Conservation (phyloP, 2,329 filamentous ascomycete genomes). For the Neurospora sp. region DNA sequence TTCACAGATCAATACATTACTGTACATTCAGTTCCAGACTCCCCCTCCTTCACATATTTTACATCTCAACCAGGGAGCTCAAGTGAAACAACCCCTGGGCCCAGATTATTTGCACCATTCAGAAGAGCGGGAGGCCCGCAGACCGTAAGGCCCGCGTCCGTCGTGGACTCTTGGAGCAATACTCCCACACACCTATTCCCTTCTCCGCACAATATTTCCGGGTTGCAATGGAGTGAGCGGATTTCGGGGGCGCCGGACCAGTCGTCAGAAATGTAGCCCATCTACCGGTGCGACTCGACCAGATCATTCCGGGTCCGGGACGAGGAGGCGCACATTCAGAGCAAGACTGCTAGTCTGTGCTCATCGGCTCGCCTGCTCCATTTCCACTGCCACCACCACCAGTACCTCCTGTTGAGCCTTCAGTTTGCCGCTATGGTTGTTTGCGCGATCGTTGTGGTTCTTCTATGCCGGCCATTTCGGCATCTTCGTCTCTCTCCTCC, state of each 20-base stretch:
- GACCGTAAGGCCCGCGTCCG: background rate
- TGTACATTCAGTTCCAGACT: no score
- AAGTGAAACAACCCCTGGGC: no score
- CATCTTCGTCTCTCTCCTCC: background rate
- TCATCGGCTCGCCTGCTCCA: background rate
- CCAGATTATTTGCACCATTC: no score
- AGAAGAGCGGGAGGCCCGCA: no score
- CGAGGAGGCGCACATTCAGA: background rate
- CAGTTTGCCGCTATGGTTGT: background rate
- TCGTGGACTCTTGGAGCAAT: background rate
- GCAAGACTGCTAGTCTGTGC: background rate
- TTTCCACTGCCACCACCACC: background rate
- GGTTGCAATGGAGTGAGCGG: background rate
- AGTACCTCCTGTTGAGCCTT: background rate
- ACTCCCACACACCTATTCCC: background rate
- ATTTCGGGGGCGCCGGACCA: no score
- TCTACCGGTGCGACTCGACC: no score
- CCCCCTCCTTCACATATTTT: no score
- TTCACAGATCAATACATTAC: no score
- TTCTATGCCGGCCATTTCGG: background rate
- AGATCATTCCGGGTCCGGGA: no score
- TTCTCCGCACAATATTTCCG: background rate
- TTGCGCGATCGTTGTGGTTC: background rate
- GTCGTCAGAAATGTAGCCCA: no score
- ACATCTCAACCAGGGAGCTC: no score